A percentile compares a stretch with the other conserved stretches of the same genome.
Evolutionary conservation across 148 eudicot genomes (phyloP).

Genomic region (Spergularia marina): DNA sequence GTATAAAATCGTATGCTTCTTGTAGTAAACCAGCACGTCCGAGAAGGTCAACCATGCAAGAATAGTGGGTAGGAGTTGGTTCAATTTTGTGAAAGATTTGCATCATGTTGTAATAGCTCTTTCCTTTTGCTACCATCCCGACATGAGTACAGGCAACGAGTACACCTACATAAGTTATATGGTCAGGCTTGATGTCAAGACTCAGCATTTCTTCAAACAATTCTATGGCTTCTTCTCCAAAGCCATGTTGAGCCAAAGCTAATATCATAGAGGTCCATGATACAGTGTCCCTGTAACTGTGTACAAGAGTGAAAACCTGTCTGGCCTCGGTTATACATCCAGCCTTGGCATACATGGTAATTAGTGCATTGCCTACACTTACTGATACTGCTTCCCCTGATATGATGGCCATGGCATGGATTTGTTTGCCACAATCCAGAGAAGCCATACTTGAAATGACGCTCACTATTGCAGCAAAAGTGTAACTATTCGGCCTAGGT

Average conservation of each 20-base stretch:
- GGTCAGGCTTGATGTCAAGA: constrained; percentile 40
- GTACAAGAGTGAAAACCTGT: constrained; percentile 28
- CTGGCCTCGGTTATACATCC: constrained; percentile 32
- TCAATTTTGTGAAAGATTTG: constrained; percentile 31
- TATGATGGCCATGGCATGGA: constrained; percentile 36
- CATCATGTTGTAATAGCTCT: constrained; percentile 44
- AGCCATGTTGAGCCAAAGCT: constrained; percentile 50
- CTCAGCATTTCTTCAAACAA: constrained; percentile 38
- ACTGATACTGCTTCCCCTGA: constrained; percentile 32
- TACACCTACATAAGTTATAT: constrained; percentile 43
- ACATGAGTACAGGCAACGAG: constrained; percentile 42
- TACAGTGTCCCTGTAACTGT: constrained; percentile 27
- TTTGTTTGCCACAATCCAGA: constrained; percentile 41
- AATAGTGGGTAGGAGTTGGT: constrained; percentile 37
- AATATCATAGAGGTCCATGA: constrained; percentile 50
- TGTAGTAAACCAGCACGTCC: constrained; percentile 48
- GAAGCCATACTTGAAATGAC: constrained; percentile 36
- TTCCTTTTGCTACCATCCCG: constrained; percentile 41
- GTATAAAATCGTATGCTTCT: constrained; percentile 43
- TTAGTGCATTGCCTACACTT: constrained; percentile 39
- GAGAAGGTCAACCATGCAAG: constrained; percentile 48
- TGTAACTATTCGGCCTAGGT: constrained; percentile 39
- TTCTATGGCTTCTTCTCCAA: constrained; percentile 40
- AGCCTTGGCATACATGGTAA: constrained; percentile 42
- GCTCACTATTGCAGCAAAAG: constrained; percentile 42